Conservation (phyloP, 371 early-diverging fungal species). For the Amoeboaphelidium protococcarum region DNA sequence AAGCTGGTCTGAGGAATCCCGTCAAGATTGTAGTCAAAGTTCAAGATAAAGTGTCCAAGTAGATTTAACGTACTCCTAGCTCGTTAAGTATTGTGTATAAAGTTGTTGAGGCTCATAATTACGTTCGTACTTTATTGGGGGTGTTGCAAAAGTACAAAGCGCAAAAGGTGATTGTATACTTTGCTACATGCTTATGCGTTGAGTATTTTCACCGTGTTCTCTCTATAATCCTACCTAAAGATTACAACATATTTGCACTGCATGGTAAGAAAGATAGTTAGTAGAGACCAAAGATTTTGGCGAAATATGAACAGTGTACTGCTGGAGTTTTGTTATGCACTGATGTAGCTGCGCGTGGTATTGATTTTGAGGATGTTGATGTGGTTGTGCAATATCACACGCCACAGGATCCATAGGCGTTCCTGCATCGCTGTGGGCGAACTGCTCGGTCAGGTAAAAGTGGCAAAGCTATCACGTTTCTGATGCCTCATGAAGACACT, state of each 20-base stretch:
- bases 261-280: slow-evolving; percentile 86
- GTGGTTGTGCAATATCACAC: slow-evolving; percentile 85
- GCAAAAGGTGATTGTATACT: slow-evolving; percentile 74
- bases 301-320: slow-evolving; percentile 1
- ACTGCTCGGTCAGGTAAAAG: slow-evolving; percentile 73
- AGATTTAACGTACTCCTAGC: slow-evolving; percentile 29
- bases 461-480: slow-evolving; percentile 62
- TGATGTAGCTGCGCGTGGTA: slow-evolving; percentile 90
- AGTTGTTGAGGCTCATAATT: slow-evolving; percentile 42
- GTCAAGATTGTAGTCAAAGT: slow-evolving; percentile 63
- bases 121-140: slow-evolving; percentile 42
- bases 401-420: slow-evolving; percentile 83
- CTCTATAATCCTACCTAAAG: slow-evolving; percentile 5
- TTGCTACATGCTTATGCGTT: slow-evolving; percentile 74
- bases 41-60: slow-evolving; percentile 20
- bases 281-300: slow-evolving; percentile 16
- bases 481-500: slow-evolving; percentile 52
- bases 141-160: slow-evolving; percentile 21
- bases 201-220: slow-evolving; percentile 64
- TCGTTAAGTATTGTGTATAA: slow-evolving; percentile 45
- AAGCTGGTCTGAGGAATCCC: slow-evolving; percentile 75
- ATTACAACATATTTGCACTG: slow-evolving; percentile 27
- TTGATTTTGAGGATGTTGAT: slow-evolving; percentile 93
- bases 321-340: slow-evolving; percentile 62
- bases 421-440: slow-evolving; percentile 94